Conservation (phyloP, 108 stramenopile genomes). For the Skeletonema tropicum region DNA sequence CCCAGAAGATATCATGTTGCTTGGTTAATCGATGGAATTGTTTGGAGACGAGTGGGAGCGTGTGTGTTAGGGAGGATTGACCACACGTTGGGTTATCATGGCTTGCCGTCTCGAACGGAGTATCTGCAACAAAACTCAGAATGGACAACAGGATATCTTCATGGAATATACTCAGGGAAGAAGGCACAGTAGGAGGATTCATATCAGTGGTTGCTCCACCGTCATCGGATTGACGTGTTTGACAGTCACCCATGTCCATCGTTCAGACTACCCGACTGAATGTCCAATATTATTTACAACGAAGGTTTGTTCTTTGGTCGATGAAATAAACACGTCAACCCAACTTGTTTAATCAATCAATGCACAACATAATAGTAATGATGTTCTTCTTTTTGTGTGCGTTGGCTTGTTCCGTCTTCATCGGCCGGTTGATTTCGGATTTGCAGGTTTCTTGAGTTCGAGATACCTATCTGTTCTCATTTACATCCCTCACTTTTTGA, state of each 20-base stretch:
- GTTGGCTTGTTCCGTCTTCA: no score
- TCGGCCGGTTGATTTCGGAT: no score
- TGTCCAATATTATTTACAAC: background rate
- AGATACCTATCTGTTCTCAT: no score
- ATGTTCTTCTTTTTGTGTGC: no score
- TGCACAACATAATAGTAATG: no score
- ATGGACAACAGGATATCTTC: conserved; percentile 61
- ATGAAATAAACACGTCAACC: no score
- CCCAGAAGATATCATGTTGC: conserved; percentile 58
- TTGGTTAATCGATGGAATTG: conserved; percentile 49
- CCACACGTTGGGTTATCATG: conserved; percentile 9
- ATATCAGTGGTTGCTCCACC: background rate
- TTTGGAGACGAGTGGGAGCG: conserved; percentile 66
- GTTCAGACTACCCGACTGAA: no score
- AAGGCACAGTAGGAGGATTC: conserved; percentile 7
- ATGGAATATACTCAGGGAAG: conserved; percentile 30
- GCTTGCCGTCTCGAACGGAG: conserved; percentile 48
- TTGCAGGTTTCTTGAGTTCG: no score
- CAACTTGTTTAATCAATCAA: no score
- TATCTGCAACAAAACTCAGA: conserved; percentile 67
- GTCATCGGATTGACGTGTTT: background rate
- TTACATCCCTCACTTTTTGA: no score
- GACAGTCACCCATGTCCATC: background rate
- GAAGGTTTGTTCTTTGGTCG: background rate
- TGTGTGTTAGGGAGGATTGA: conserved; percentile 32